Evolutionary conservation across 2,329 filamentous ascomycete genomes (phyloP).

Genomic region (Aspergillus udagawae): DNA sequence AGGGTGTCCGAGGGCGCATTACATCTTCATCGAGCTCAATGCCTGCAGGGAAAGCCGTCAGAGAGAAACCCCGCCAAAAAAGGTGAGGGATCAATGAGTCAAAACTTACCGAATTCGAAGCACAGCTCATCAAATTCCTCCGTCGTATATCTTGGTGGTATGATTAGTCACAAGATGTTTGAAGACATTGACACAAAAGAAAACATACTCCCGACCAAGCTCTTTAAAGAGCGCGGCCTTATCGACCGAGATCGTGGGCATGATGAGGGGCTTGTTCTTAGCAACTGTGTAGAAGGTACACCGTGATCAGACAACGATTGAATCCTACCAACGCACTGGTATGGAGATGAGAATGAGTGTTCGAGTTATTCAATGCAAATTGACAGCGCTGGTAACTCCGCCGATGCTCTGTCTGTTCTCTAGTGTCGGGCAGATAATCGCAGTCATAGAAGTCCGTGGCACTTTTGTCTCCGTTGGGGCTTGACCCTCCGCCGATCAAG

Average conservation of each 20-base stretch:
- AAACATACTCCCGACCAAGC: constrained; percentile 74
- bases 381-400: neutral
- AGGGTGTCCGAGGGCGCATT: constrained; percentile 11
- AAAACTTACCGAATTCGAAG: constrained; percentile 79
- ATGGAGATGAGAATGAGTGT: neutral
- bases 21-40: constrained; percentile 96
- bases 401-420: neutral
- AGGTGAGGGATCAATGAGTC: constrained; percentile 1
- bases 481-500: constrained; percentile 19
- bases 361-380: neutral
- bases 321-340: constrained; percentile 4
- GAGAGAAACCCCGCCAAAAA: constrained; percentile 23
- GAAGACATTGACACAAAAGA: constrained; percentile 9
- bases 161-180: constrained; percentile 7
- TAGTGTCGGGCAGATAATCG: neutral
- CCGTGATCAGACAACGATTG: neutral
- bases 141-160: constrained; percentile 67
- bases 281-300: constrained; percentile 14
- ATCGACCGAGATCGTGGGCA: constrained; percentile 96
- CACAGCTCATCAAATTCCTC: constrained; percentile 95
- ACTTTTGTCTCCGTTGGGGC: constrained; percentile 17
- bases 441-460: neutral
- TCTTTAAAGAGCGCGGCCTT: constrained; percentile 94
- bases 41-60: constrained; percentile 39
- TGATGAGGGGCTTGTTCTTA: constrained; percentile 45